Conservation (phyloP, 345 rosid genomes). For the Dimocarpus longan region DNA sequence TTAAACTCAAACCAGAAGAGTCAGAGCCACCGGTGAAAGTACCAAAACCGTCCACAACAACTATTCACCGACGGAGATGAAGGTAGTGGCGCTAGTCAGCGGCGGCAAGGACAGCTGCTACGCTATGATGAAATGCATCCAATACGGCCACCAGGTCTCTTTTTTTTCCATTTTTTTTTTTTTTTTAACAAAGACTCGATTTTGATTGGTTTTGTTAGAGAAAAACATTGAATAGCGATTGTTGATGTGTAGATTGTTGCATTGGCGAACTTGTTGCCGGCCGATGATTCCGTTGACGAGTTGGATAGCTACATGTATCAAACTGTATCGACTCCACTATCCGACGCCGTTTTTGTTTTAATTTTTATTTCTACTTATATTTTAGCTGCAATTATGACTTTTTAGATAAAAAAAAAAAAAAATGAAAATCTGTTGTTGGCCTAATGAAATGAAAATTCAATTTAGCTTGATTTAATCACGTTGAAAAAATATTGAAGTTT, state of each 20-base stretch:
- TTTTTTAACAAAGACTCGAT: neutral
- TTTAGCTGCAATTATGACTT: neutral
- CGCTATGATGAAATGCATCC: constrained; percentile 90
- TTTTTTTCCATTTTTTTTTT: neutral
- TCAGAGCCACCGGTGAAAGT: neutral
- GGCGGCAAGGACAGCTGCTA: constrained; percentile 98
- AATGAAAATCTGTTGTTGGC: no score
- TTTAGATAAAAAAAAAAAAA: no score
- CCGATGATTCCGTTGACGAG: constrained; percentile 86
- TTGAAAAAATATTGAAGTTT: no score
- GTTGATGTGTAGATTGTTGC: constrained; percentile 65
- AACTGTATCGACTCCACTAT: constrained; percentile 48
- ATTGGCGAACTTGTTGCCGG: constrained; percentile 84
- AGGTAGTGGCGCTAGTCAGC: constrained; percentile 93
- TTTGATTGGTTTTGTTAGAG: neutral
- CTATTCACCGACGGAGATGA: constrained; percentile 46
- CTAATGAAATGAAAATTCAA: no score
- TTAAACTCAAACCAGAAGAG: neutral
- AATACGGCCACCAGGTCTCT: constrained; percentile 79
- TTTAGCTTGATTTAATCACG: no score
- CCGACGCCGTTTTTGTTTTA: neutral
- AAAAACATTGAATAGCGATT: neutral
- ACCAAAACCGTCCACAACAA: neutral
- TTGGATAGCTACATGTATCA: constrained; percentile 95
- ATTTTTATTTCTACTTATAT: neutral